These are phyloP conservation scores for Leccinum solheimii DNA, from an alignment of 1,284 basidiomycete species.

Conservation along the genomic window DNA sequence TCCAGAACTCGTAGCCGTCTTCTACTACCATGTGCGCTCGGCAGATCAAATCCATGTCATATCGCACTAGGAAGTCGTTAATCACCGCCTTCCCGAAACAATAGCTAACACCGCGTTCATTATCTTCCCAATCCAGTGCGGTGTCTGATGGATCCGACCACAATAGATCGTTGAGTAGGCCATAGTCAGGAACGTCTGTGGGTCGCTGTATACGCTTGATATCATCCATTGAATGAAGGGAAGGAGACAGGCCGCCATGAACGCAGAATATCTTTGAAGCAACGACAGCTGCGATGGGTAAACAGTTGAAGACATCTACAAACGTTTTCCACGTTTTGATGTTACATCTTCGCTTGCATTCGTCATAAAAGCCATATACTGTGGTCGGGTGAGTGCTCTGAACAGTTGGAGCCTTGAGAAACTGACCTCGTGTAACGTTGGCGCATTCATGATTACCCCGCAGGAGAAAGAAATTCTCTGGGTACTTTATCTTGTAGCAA, in stretches of 20 bases:
- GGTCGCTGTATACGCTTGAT: conserved; percentile 98
- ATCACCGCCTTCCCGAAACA: conserved; percentile 99
- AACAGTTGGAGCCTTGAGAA: conserved; percentile 9
- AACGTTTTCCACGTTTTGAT: conserved; percentile 99
- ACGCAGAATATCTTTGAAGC: conserved; percentile 99
- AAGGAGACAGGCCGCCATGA: conserved; percentile 98
- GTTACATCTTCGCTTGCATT: conserved; percentile 99
- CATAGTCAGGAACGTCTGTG: conserved; percentile 99
- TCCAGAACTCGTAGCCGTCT: conserved; percentile 99
- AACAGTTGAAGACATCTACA: conserved; percentile 99
- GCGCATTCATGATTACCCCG: conserved; percentile 99
- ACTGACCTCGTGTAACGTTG: conserved; percentile 93
- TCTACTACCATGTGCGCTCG: conserved; percentile 99
- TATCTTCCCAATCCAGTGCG: conserved; percentile 99
- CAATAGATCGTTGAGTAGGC: conserved; percentile 93
- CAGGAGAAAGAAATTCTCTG: conserved; percentile 98
- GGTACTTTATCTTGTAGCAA: conserved; percentile 99
- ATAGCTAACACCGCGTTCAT: conserved; percentile 99
- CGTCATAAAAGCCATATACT: conserved; percentile 99
- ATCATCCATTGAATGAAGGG: conserved; percentile 97
- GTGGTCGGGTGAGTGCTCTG: conserved; percentile 18
- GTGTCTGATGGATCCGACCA: conserved; percentile 99
- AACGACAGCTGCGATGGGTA: conserved; percentile 98
- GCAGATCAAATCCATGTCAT: conserved; percentile 99
- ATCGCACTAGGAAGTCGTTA: conserved; percentile 89